phyloP scores from a whole-genome alignment of 805 yeast species.

The Sugiyamaella americana region DNA sequence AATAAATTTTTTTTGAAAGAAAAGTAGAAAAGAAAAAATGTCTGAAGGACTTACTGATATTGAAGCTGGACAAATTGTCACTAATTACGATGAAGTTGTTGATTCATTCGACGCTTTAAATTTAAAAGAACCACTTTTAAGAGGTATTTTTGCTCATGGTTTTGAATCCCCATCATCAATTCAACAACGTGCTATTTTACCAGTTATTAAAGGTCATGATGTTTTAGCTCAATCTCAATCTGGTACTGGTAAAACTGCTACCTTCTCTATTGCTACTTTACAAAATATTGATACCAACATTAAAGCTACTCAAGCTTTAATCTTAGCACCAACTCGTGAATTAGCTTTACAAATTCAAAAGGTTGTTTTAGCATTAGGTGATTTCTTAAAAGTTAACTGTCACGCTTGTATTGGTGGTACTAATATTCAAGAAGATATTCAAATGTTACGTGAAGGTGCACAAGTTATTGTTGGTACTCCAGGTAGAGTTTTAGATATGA shows the following conservation, averaged over 20 bases:
- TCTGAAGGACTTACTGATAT: constrained; percentile 49
- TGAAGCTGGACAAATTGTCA: constrained; percentile 77
- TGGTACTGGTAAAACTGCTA: constrained; percentile 99
- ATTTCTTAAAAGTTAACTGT: constrained; percentile 75
- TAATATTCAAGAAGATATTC: constrained; percentile 71
- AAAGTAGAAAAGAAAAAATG: constrained; percentile 22
- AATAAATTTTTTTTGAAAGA: background rate
- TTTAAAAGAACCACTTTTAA: constrained; percentile 50
- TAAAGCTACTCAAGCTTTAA: constrained; percentile 79
- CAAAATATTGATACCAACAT: constrained; percentile 73
- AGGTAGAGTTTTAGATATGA: constrained; percentile 89
- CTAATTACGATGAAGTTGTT: constrained; percentile 93
- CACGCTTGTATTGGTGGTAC: constrained; percentile 96
- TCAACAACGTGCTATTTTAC: constrained; percentile 95
- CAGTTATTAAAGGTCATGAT: constrained; percentile 90
- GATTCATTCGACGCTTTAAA: constrained; percentile 68
- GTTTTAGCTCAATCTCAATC: constrained; percentile 98
- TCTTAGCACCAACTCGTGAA: constrained; percentile 94
- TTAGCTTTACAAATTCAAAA: constrained; percentile 88
- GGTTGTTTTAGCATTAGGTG: constrained; percentile 81
- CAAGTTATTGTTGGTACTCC: constrained; percentile 97
- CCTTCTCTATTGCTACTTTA: constrained; percentile 89
- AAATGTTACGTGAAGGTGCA: constrained; percentile 68
- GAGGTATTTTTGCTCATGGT: constrained; percentile 69
- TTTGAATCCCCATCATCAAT: constrained; percentile 96